These are phyloP conservation scores for Magnaporthiopsis poae DNA, from an alignment of 2,329 filamentous ascomycete genomes.

Conservation along the genomic window DNA sequence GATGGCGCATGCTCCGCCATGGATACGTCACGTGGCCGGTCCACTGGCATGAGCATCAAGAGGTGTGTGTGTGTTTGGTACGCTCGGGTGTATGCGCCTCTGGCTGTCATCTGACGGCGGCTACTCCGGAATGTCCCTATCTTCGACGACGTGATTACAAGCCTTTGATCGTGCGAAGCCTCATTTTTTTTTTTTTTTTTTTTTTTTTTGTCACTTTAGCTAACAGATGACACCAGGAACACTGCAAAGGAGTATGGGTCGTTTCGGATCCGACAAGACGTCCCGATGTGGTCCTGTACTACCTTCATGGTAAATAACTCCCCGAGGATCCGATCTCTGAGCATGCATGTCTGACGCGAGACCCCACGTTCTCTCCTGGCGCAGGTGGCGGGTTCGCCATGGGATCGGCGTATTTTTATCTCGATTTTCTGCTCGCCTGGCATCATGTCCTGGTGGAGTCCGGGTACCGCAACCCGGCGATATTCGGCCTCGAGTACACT, in stretches of 20 bases:
- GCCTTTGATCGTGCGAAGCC: no score
- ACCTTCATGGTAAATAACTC: constrained; percentile 56
- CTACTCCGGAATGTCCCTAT: no score
- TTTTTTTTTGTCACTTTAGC: not conserved
- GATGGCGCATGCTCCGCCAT: constrained; percentile 66
- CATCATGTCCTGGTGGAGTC: constrained; percentile 51
- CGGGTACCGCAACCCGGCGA: constrained; percentile 64
- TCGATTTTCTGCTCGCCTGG: constrained; percentile 72
- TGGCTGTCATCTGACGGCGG: no score
- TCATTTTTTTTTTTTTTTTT: no score
- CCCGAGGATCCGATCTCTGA: not conserved
- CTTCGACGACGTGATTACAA: no score
- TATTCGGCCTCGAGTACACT: constrained; percentile 73
- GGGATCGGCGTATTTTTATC: constrained; percentile 74
- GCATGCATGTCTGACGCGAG: not conserved
- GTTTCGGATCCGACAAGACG: constrained; percentile 46
- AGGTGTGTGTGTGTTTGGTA: constrained; percentile 27
- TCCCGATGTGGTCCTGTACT: constrained; percentile 73
- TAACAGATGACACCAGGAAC: constrained; percentile 23
- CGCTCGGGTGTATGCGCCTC: not conserved
- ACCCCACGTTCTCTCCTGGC: not conserved
- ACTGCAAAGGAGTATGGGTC: constrained; percentile 61
- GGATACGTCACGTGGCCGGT: constrained; percentile 54
- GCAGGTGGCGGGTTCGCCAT: constrained; percentile 71
- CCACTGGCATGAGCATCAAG: constrained; percentile 48